phyloP scores from a whole-genome alignment of 2,329 filamentous ascomycete genomes.

The Sclerotinia sclerotiorum region DNA sequence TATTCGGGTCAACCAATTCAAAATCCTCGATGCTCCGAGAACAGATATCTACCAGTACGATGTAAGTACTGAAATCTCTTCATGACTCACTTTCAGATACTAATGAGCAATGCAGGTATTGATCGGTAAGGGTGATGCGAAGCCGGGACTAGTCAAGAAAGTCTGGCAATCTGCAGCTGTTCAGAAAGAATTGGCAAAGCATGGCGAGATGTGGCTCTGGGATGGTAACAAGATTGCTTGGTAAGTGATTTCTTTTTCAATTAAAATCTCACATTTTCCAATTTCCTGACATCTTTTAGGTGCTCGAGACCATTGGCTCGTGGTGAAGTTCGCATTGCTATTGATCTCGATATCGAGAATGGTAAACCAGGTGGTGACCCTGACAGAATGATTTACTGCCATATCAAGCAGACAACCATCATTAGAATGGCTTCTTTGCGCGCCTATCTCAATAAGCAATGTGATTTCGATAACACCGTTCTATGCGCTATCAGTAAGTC shows the following conservation, averaged over 20 bases:
- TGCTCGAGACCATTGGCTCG: conserved; percentile 38
- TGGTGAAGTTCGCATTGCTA: conserved; percentile 52
- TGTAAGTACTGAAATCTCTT: conserved; percentile 52
- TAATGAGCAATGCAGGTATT: conserved; percentile 53
- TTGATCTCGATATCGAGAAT: conserved; percentile 73
- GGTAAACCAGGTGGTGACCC: conserved; percentile 35
- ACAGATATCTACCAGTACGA: conserved; percentile 79
- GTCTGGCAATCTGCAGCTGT: conserved; percentile 69
- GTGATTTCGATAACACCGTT: conserved; percentile 63
- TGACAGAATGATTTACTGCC: conserved; percentile 50
- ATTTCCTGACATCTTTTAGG: conserved; percentile 40
- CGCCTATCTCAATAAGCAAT: conserved; percentile 62
- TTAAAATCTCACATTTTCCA: not conserved
- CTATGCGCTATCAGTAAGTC: conserved; percentile 73
- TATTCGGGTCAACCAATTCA: conserved; percentile 71
- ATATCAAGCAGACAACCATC: conserved; percentile 65
- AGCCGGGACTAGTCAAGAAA: conserved; percentile 66
- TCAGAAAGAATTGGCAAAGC: conserved; percentile 53
- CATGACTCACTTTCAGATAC: conserved; percentile 7
- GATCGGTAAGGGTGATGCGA: conserved; percentile 63
- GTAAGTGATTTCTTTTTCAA: conserved; percentile 48
- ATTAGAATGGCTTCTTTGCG: conserved; percentile 68
- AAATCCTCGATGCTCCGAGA: conserved; percentile 59
- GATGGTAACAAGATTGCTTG: conserved; percentile 87
- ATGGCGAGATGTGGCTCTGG: conserved; percentile 61